Base-by-base conservation (phyloP, 2,329 filamentous ascomycete species). In the Pseudophaeomoniella oleicola region DNA sequence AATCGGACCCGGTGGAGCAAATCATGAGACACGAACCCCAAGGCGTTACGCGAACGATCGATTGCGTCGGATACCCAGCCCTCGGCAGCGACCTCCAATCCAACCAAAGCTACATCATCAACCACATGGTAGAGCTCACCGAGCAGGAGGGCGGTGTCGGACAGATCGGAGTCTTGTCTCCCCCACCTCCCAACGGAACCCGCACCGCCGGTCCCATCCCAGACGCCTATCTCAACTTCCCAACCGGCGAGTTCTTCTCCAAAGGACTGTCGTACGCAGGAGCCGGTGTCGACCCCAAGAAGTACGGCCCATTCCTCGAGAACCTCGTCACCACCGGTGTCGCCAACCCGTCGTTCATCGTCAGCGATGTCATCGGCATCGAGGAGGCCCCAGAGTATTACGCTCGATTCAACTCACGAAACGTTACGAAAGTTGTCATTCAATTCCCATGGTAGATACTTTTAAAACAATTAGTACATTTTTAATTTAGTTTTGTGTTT, bases 1-100 rank as follows among this genome's bases (percentile, higher is more conserved):
- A 71, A 39, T 62, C 63, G 4, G 48, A 52, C 67, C 66, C 30
- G 13, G 14, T 16, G 12, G 69, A 75, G 44, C 36, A 37, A 19
- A 37, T 37, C 2, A 18, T 37, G 29, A 16, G 36, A 12, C 34
- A 11, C 3, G 42, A 46, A 12, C 34, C 41, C 3, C n/a, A 14
- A 3, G 42, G 45, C 4, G 39, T 46, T 1, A n/a, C 15, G 2
- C 19, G 45, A 5, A 32, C 19, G 4, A 22, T 38, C n/a, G 45
- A 47, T 14, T 46, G 44, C 16, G 42, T 47, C 5, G 44, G 44
- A 5, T 39, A 39, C n/a, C 41, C 44, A 17, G 36, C 16, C 3
- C 17, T 44, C 5, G 43, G 42, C 18, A 14, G 42, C 34, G 3
- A 19, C 35, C 32, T 46, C 45, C 33, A 50, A 40, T 30, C 46